Percentiles rank a stretch among this genome's conserved stretches.
phyloP scores from a whole-genome alignment of 2,329 filamentous ascomycete species.

The Alternaria burnsii region DNA sequence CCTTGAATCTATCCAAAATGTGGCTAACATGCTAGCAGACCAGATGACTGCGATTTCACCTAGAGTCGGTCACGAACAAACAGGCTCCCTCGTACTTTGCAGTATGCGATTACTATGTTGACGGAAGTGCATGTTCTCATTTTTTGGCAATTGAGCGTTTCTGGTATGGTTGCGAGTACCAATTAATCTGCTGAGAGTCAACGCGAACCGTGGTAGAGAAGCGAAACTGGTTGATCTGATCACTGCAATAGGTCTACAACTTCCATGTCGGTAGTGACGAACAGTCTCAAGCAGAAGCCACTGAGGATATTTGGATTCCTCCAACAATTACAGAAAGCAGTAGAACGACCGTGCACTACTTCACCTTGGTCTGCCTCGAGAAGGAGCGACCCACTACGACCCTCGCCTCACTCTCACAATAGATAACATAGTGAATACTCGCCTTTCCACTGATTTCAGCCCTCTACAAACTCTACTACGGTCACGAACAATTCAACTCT shows the following conservation, averaged over 20 bases:
- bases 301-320: no score
- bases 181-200: not conserved
- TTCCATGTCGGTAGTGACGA: not conserved
- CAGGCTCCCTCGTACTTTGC: not conserved
- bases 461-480: not conserved
- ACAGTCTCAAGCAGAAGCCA: not conserved
- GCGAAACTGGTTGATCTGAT: not conserved
- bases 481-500: not conserved
- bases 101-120: not conserved
- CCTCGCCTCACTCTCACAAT: constrained; percentile 1
- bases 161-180: not conserved
- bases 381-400: not conserved
- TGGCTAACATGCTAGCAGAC: no score
- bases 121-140: not conserved
- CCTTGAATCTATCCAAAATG: no score
- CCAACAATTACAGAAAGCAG: not conserved
- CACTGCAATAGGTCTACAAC: not conserved
- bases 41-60: not conserved
- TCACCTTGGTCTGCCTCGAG: not conserved
- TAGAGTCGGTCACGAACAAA: not conserved
- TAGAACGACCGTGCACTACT: not conserved
- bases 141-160: not conserved
- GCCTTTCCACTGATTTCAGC: not conserved
- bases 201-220: not conserved
- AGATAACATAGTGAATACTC: not conserved